phyloP scores from a whole-genome alignment of 1,284 basidiomycete genomes.

The Boletus smithii region DNA sequence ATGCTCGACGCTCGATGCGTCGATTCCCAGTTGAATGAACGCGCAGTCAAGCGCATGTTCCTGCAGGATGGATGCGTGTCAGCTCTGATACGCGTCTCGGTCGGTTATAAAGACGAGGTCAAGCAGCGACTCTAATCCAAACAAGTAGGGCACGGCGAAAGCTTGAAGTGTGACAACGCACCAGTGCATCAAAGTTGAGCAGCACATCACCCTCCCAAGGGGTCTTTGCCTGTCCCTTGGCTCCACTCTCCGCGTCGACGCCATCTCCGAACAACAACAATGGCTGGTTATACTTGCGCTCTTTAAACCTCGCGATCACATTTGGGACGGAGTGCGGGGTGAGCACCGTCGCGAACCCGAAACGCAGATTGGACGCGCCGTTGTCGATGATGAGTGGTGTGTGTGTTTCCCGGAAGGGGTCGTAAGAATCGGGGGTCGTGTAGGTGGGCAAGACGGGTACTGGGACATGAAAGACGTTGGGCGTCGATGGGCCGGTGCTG shows the following conservation, averaged over 20 bases:
- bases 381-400: constrained; percentile 90
- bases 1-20: constrained; percentile 77
- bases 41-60: constrained; percentile 94
- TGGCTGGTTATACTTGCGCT: constrained; percentile 77
- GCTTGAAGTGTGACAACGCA: constrained; percentile 49
- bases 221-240: constrained; percentile 71
- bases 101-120: too few species aligned
- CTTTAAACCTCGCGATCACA: constrained; percentile 81
- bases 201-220: constrained; percentile 92
- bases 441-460: constrained; percentile 19
- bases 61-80: constrained; percentile 42
- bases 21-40: constrained; percentile 84
- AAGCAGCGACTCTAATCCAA: too few species aligned
- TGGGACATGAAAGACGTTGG: constrained; percentile 23
- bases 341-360: constrained; percentile 70
- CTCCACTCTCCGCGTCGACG: constrained; percentile 79
- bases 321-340: constrained; percentile 63
- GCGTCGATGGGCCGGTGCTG: constrained; percentile 12
- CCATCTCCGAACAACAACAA: constrained; percentile 83
- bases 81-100: neutral
- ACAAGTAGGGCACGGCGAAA: too few species aligned
- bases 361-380: constrained; percentile 83
- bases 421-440: constrained; percentile 38
- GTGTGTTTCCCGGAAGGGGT: constrained; percentile 40
- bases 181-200: constrained; percentile 86